Conservation (phyloP, 192 early-diverging fungal genomes). For the Coemansia asiatica region DNA sequence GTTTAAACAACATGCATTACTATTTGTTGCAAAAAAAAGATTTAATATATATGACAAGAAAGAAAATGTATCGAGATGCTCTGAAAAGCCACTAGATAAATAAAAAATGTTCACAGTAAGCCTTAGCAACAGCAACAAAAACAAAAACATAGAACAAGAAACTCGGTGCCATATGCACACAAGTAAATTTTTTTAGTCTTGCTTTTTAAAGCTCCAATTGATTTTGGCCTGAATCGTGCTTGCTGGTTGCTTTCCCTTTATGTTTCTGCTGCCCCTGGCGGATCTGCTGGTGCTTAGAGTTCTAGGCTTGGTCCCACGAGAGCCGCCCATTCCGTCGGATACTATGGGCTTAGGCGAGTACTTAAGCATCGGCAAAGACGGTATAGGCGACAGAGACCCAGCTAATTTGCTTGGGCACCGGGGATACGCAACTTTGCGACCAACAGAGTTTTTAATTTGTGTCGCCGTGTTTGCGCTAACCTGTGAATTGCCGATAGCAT, state of each 20-base stretch:
- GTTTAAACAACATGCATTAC: no score
- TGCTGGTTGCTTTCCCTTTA: constrained; percentile 5
- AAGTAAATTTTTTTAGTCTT: not conserved
- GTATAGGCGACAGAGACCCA: no score
- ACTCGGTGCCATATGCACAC: not conserved
- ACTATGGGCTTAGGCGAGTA: not conserved
- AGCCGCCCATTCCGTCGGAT: constrained; percentile 31
- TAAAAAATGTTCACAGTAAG: not conserved
- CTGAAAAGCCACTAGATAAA: not conserved
- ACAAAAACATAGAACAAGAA: not conserved
- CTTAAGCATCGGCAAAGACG: not conserved
- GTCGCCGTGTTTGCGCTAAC: not conserved
- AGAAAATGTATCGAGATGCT: not conserved
- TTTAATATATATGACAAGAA: no score
- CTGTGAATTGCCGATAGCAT: not conserved
- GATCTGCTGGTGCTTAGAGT: not conserved
- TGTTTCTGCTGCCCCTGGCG: not conserved
- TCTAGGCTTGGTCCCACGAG: constrained; percentile 12
- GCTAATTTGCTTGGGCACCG: no score
- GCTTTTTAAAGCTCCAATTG: constrained; percentile 34
- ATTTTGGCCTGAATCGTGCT: constrained; percentile 33
- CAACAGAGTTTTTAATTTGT: no score
- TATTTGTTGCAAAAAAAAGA: no score
- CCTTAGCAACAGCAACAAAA: not conserved
- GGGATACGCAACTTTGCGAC: no score